Evolutionary conservation across 2,329 filamentous ascomycete species (phyloP), one percentile per base, ranked within the genome.

Genomic region (Fusarium brevicatenulatum): DNA sequence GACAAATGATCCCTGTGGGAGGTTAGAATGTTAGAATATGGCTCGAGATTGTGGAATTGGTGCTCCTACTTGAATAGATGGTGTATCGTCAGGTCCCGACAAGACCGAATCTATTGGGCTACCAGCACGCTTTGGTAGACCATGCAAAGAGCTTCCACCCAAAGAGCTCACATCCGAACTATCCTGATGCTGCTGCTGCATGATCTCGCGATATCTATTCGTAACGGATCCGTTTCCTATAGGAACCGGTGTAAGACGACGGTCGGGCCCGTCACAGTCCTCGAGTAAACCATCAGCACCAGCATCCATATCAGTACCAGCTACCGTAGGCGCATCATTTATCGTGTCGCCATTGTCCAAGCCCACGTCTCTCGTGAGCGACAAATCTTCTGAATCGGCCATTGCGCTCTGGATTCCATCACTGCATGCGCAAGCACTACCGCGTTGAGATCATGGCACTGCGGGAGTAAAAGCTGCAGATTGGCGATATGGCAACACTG

Each of bases 81-180:
- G 93, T 13, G 93, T 92, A 80, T 97, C 93, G 78, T 97, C 95
- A 25, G 93, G 93, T 32, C 90, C 91, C 9, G 94, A 97, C 64
- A 89, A 81, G 34, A 91, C 81, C 19, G 92, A 95, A 72, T 88
- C 90, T 56, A 89, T 86, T 12, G 92, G 92, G 78, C 93, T 97
- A 49, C 88, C 90, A 43, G 86, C 85, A 76, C 89, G 86, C 68
- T 84, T 83, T 42, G 88, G 87, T 32, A 87, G 75, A 53, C 84
- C 86, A 74, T 88, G 87, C n/a, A 84, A 70, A 42, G 79, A 80
- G 66, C 77, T 80, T 37, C 83, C 85, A 68, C 87, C 87, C 30
- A 84, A 79, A n/a, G 86, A 88, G 62, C 85, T 86, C 69, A 86
- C 83, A 62, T 89, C 87, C 13, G 88, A 89, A 23, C 77, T 78